Evolutionary conservation across 345 rosid genomes (phyloP).

Genomic region (Eucalyptus shirleyi): DNA sequence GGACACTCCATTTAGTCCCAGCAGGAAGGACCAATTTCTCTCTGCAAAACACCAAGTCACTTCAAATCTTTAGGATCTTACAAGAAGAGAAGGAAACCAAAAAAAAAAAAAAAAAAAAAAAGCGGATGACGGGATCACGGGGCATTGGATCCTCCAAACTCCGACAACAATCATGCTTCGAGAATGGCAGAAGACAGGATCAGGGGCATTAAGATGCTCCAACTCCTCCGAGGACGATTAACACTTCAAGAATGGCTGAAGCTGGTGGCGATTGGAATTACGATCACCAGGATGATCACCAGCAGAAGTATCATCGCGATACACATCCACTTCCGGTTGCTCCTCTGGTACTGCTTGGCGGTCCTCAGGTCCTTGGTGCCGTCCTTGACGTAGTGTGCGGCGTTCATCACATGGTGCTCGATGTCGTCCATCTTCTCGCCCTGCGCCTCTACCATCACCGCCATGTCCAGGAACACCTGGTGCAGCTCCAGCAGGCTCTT

Average conservation of each 20-base stretch:
- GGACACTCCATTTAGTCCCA: neutral
- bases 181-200: neutral
- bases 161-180: neutral
- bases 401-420: constrained; percentile 82
- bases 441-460: constrained; percentile 88
- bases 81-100: neutral
- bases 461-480: constrained; percentile 91
- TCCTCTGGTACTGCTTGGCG: constrained; percentile 61
- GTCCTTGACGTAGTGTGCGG: constrained; percentile 66
- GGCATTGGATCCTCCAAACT: neutral
- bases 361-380: constrained; percentile 63
- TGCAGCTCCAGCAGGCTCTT: constrained; percentile 89
- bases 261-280: constrained; percentile 67
- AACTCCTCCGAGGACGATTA: neutral
- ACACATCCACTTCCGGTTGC: constrained; percentile 80
- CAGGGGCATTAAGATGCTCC: neutral
- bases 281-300: constrained; percentile 49
- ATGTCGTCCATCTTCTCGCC: constrained; percentile 96
- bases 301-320: constrained; percentile 56
- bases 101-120: neutral
- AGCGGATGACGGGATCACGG: neutral
- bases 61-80: neutral
- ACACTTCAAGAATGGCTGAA: constrained; percentile 53
- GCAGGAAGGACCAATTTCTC: neutral
- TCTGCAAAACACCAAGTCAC: neutral